Evolutionary conservation across 2,329 filamentous ascomycete genomes (phyloP), one percentile per base, ranked within the genome.

Genomic region (Tolypocladium endophyticum): DNA sequence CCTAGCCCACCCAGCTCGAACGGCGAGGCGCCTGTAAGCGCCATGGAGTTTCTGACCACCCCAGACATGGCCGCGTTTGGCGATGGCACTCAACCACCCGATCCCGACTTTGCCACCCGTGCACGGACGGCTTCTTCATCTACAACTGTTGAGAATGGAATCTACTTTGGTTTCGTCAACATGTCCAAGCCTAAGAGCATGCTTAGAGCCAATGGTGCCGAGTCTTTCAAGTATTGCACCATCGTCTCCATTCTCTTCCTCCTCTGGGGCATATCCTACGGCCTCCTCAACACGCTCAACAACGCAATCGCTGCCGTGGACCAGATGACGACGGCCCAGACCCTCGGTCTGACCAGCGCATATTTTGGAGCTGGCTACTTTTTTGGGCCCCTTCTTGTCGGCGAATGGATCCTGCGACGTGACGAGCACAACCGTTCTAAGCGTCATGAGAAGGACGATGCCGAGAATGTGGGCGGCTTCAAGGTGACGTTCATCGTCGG

Each of bases 211-310:
- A 84, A 82, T 1, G 79, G 79, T 1, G 70, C 74, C 14, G 87
- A 92, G 63, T 89, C 87, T 0, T 75, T 89, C 64, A 88, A 86
- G 63, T 90, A 90, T 63, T 87, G 89, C 67, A 80, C 82, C 20
- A 78, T 90, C 63, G 90, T 95, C 28, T 90, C 89, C 1, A 81
- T 92, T 8, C 77, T 96, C 0, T 96, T 96, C 74, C 86, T 96
- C 64, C 77, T 96, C 3, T 96, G 91, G 92, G 92, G 92, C 0
- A 88, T 96, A 60, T 92, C 91, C 0, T 96, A 96, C 66, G 92
- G 92, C 0, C 80, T 96, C 2, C 78, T 96, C 7, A 91, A 94
- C 67, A 88, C 87, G 0, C 81, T 97, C 35, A 96, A 96, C 70
- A 81, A 80, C 25, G 84, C 85, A 30, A 86, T 91, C 58, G 84